Base-by-base conservation (phyloP, 2,329 filamentous ascomycete species). In the Neonectria hederae region DNA sequence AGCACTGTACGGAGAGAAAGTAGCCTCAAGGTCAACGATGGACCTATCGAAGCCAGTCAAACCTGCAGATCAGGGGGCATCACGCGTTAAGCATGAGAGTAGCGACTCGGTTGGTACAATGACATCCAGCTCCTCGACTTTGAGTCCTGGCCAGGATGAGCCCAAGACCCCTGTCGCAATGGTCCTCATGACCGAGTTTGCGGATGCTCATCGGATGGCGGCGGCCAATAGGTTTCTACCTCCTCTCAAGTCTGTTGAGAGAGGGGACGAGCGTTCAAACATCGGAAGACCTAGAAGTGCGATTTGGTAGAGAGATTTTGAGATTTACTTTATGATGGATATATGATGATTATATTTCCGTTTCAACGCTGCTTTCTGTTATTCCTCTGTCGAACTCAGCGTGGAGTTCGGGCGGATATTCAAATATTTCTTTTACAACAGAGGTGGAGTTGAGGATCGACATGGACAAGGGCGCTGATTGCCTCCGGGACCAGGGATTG, bases 131-230 rank as follows among this genome's bases (percentile, higher is more conserved):
- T 13, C 22, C 14, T 48, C 56, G 24, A 45, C 57, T 19, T 40
- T 62, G 26, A 59, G 43, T 30, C 19, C 46, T 14, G 49, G 32
- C 9, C 42, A 60, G 9, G 69, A 65, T 7, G 69, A 65, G 28
- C 67, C 65, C 11, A 72, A 67, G 56, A 72, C 69, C 19, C 69
- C 69, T 17, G 63, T 64, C n/a, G 69, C 69, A 24, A 71, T 72
- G 69, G 52, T 66, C 10, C 51, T 71, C 19, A 22, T 65, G 10
- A 35, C 58, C 6, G 63, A 71, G 40, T 9, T 59, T 42, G 54
- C 59, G 7, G 32, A 56, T 32, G 11, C 53, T 32, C 43, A 17
- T 28, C 52, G 40, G 43, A 58, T 46, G 49, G 46, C 45, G 5
- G 26, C 35, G 14, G 8, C 56, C 4, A 61, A 63, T 40, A 55